phyloP scores from a whole-genome alignment of 2,329 filamentous ascomycete genomes.

The Curvularia sp. region DNA sequence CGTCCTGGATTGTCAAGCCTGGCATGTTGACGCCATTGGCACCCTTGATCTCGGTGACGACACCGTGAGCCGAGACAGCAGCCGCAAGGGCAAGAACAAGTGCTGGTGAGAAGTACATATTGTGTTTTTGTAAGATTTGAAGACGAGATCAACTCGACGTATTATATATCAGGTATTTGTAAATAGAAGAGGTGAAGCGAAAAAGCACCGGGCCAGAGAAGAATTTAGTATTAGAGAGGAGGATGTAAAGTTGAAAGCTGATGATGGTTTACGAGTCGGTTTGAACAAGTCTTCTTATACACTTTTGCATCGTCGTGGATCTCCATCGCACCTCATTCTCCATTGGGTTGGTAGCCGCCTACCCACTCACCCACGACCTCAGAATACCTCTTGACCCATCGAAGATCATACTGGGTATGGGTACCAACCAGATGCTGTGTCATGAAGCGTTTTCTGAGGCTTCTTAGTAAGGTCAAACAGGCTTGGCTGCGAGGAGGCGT shows the following conservation, averaged over 20 bases:
- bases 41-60: conserved; percentile 63
- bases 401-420: not conserved
- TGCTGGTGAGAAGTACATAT: conserved; percentile 41
- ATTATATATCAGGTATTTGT: conserved; percentile 5
- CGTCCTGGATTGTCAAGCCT: conserved; percentile 67
- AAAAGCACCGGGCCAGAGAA: conserved; percentile 33
- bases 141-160: conserved; percentile 29
- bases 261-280: conserved; percentile 20
- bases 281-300: conserved; percentile 30
- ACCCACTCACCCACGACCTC: not conserved
- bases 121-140: conserved; percentile 7
- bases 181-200: conserved; percentile 18
- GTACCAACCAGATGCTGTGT: conserved; percentile 13
- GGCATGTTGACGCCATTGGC: conserved; percentile 70
- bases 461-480: conserved; percentile 22
- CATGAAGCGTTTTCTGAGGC: conserved; percentile 21
- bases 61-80: conserved; percentile 64
- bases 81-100: conserved; percentile 41
- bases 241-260: conserved; percentile 24
- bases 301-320: not conserved
- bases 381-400: not conserved
- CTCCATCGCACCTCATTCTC: conserved; percentile 12
- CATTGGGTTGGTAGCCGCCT: conserved; percentile 12
- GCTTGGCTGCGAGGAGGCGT: conserved; percentile 35
- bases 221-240: conserved; percentile 20